Evolutionary conservation across 176 grass and related monocot species (phyloP), one percentile per base, ranked within the genome.

Genomic region (Echinochloa phyllopogon): DNA sequence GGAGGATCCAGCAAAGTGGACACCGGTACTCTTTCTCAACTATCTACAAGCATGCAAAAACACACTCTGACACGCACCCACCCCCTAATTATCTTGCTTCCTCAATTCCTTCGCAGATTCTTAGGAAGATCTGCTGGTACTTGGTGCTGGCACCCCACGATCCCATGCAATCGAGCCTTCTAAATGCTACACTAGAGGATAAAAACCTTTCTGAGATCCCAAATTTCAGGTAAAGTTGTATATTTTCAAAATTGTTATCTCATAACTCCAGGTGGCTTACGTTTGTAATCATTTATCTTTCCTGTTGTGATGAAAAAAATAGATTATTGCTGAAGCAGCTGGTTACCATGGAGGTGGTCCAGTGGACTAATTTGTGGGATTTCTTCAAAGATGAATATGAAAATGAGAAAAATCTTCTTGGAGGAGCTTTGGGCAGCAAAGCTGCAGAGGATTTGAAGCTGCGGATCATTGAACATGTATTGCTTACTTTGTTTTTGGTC

Each of bases 51-150:
- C 29, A 10, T 0, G 29, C 24, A 15, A 9, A 23, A 9, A 3
- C 16, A 23, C 21, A 4, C 3, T 0, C 21, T 4, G 16, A 21
- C 20, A 11, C 16, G n/a, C 43, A 49, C 70, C 6, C 8, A 12
- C 6, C 10, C 18, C 52, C n/a, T 24, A 14, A 42, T 49, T 67
- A 66, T 78, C 48, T 86, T n/a, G 57, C 11, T 66, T n/a, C 21
- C 67, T 27, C 18, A 60, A 67, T 78, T 72, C 8, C 45, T n/a
- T 37, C 86, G 4, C 88, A 98, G 96, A 88, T 98, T 49, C 87
- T 98, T 77, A 92, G 96, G 74, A 98, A 95, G 80, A 98, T 98
- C 58, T 98, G 96, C 66, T 98, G 96, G 96, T 94, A 94, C 59
- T 57, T 98, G 45, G 93, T 98, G 20, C 51, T 98, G 21, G 41